Conservation (phyloP, 1,284 basidiomycete species). For the Xerocomus minutiporus region DNA sequence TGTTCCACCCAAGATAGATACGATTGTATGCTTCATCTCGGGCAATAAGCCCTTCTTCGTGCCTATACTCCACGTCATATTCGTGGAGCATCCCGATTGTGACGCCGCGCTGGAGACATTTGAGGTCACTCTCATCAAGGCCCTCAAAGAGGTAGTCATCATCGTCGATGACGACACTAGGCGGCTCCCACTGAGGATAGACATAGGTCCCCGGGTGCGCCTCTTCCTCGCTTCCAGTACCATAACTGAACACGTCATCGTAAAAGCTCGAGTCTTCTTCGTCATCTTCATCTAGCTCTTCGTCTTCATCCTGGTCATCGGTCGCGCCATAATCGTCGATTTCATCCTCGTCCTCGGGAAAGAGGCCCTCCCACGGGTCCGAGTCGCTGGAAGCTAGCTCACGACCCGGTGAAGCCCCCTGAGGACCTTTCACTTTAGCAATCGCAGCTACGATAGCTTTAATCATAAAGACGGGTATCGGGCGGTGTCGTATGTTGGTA, state of each 20-base stretch:
- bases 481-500: slow-evolving; percentile 49
- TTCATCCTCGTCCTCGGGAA: slow-evolving; percentile 43
- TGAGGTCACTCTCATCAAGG: slow-evolving; percentile 36
- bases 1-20: slow-evolving; percentile 64
- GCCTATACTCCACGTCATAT: slow-evolving; percentile 53
- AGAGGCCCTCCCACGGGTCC: slow-evolving; percentile 68
- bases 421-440: slow-evolving; percentile 34
- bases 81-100: slow-evolving; percentile 53
- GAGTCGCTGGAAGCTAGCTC: slow-evolving; percentile 34
- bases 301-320: slow-evolving; percentile 29
- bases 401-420: slow-evolving; percentile 16
- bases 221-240: slow-evolving; percentile 36
- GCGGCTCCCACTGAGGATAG: slow-evolving; percentile 54
- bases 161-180: slow-evolving; percentile 37
- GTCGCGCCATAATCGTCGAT: slow-evolving; percentile 41
- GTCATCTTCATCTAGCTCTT: slow-evolving; percentile 28
- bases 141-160: slow-evolving; percentile 38
- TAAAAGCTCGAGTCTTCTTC: slow-evolving; percentile 33
- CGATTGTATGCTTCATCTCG: slow-evolving; percentile 38
- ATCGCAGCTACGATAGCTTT: slow-evolving; percentile 53
- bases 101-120: slow-evolving; percentile 58
- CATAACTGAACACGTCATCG: slow-evolving; percentile 34
- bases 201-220: slow-evolving; percentile 39
- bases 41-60: slow-evolving; percentile 47
- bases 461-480: slow-evolving; percentile 63